These are phyloP conservation scores for Taphrina communis DNA, from an alignment of 1,139 yeast genomes.

Conservation along the genomic window DNA sequence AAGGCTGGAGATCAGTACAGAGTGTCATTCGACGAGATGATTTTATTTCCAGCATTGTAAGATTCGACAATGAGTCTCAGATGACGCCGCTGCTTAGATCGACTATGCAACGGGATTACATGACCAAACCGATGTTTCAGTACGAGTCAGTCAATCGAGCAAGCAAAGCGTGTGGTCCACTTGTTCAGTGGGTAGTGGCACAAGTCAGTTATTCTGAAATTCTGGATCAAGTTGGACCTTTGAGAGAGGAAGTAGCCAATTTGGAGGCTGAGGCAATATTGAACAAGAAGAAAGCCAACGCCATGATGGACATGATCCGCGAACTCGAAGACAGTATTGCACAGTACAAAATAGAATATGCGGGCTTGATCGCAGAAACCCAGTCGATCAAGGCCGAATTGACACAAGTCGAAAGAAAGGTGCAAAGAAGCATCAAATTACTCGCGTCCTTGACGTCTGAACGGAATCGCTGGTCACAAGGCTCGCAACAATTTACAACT, in stretches of 20 bases:
- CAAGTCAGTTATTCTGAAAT: slow-evolving; percentile 75
- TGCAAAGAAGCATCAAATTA: slow-evolving; percentile 66
- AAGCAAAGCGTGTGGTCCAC: slow-evolving; percentile 94
- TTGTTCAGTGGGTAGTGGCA: slow-evolving; percentile 87
- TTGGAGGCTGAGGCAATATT: slow-evolving; percentile 68
- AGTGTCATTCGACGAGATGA: slow-evolving; percentile 81
- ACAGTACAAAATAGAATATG: slow-evolving; percentile 69
- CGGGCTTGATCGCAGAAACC: slow-evolving; percentile 73
- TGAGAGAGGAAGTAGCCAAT: slow-evolving; percentile 66
- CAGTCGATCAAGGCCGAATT: slow-evolving; percentile 78
- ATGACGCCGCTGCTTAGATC: slow-evolving; percentile 61
- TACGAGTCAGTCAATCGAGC: slow-evolving; percentile 83
- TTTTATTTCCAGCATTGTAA: slow-evolving; percentile 81
- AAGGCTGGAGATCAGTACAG: slow-evolving; percentile 83
- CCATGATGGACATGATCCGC: slow-evolving; percentile 74
- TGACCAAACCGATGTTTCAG: slow-evolving; percentile 68
- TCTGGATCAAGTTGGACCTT: slow-evolving; percentile 74
- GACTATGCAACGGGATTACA: slow-evolving; percentile 65
- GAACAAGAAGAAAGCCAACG: slow-evolving; percentile 66
- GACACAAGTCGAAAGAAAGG: slow-evolving; percentile 65
- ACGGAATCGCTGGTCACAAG: slow-evolving; percentile 73
- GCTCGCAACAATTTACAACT: slow-evolving; percentile 60
- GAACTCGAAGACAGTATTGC: slow-evolving; percentile 77
- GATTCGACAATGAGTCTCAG: slow-evolving; percentile 68
- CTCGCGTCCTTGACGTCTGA: slow-evolving; percentile 71